phyloP scores from a whole-genome alignment of 148 eudicot species.

The Rhododendron williamsianum region DNA sequence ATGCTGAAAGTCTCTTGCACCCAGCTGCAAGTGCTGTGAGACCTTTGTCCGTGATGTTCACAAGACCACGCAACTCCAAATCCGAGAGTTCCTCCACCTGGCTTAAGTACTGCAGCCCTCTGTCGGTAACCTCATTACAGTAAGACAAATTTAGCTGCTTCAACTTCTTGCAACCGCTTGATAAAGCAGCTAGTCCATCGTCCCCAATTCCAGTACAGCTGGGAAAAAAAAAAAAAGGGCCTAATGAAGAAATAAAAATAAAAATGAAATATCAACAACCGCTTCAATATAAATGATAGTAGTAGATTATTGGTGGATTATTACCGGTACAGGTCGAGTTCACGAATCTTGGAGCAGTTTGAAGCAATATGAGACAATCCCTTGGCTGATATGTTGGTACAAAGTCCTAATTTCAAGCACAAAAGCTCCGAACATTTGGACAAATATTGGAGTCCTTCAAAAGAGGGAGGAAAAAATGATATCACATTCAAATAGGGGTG shows the following conservation, averaged over 20 bases:
- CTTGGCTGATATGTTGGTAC: conserved; percentile 53
- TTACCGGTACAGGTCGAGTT: conserved; percentile 83
- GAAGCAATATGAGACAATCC: conserved; percentile 62
- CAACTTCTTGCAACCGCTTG: conserved; percentile 63
- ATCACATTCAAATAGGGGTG: neutral
- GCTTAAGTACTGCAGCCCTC: conserved; percentile 53
- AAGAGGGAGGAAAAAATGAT: neutral
- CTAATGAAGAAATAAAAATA: neutral
- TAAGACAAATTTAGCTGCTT: conserved; percentile 62
- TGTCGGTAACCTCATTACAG: conserved; percentile 56
- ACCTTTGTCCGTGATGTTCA: conserved; percentile 44
- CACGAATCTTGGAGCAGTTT: conserved; percentile 47
- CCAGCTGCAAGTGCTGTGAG: conserved; percentile 56
- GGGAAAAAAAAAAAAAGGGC: conserved; percentile 13
- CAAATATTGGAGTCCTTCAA: conserved; percentile 54
- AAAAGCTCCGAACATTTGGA: conserved; percentile 57
- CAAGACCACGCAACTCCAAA: conserved; percentile 61
- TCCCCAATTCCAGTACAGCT: conserved; percentile 67
- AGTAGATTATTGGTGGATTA: neutral
- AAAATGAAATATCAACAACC: neutral
- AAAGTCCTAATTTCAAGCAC: conserved; percentile 63
- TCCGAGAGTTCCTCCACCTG: conserved; percentile 44
- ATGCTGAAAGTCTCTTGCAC: conserved; percentile 49
- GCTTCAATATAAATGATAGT: neutral
- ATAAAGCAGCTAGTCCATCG: conserved; percentile 54